Percentiles rank a stretch among this genome's conserved stretches.
Evolutionary conservation across 1,139 yeast species (phyloP).

Genomic region (Yamadazyma aaseri): DNA sequence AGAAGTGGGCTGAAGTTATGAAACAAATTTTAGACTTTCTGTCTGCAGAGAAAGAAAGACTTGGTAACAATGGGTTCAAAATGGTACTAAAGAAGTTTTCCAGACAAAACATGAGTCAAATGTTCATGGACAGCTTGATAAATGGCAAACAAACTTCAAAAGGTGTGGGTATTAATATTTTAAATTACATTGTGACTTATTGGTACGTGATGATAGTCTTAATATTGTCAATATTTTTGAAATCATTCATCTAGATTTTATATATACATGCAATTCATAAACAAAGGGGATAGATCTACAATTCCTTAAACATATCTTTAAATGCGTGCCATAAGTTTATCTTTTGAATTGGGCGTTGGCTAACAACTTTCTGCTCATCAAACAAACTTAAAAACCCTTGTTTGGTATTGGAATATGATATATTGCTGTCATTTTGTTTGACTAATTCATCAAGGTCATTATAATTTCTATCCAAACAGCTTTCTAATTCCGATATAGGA

Average conservation of each 20-base stretch:
- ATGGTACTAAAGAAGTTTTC: slow-evolving; percentile 58
- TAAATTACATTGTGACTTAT: slow-evolving; percentile 3
- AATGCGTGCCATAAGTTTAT: slow-evolving; percentile 35
- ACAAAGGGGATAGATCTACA: not conserved
- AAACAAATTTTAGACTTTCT: slow-evolving; percentile 8
- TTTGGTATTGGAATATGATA: slow-evolving; percentile 8
- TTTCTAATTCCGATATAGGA: slow-evolving; percentile 45
- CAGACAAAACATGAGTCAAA: slow-evolving; percentile 58
- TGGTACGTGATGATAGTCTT: slow-evolving; percentile 7
- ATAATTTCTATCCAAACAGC: slow-evolving; percentile 22
- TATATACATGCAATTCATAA: not conserved
- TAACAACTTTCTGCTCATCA: slow-evolving; percentile 14
- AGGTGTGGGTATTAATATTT: slow-evolving; percentile 13
- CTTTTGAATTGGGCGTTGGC: slow-evolving; percentile 22
- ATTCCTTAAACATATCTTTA: slow-evolving; percentile 28
- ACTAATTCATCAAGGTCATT: slow-evolving; percentile 9
- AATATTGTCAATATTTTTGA: slow-evolving; percentile 2
- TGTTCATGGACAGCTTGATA: slow-evolving; percentile 34
- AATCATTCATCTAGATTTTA: not conserved
- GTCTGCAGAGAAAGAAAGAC: slow-evolving; percentile 23
- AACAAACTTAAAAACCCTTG: slow-evolving; percentile 16
- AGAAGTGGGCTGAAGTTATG: slow-evolving; percentile 65
- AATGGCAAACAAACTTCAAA: slow-evolving; percentile 10
- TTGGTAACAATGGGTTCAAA: slow-evolving; percentile 51
- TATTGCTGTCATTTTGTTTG: slow-evolving; percentile 5